Evolutionary conservation across 108 stramenopile genomes (phyloP), one percentile per base, ranked within the genome.

Genomic region (Poteriospumella lacustris): DNA sequence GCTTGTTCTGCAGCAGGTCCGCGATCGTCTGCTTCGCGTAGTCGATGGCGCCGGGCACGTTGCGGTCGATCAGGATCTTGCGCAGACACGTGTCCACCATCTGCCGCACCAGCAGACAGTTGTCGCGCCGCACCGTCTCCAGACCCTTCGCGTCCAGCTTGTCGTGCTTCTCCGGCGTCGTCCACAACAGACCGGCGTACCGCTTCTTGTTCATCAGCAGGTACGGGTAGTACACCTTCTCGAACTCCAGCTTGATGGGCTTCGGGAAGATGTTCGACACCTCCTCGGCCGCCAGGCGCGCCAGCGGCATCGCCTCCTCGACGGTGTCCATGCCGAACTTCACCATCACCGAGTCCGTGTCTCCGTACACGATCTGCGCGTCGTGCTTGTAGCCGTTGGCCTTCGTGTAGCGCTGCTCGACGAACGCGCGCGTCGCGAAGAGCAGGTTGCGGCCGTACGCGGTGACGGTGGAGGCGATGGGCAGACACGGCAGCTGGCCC

Each of bases 121-220:
- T 99, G 84, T 99, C 98, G 62, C 98, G 95, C 44, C 98, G 93
- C 42, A 99, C 98, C 24, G 96, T 97, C 84, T 97, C 98, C 5
- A 99, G 87, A 41, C 98, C 98, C 82, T 99, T 99, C 43, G 91
- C 89, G 87, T 99, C 98, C 94, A 99, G 92, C 83, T 99, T 96
- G 84, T 99, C 98, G 79, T 91, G 93, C 80, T 97, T 97, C 9
- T 97, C 96, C 0, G 86, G 76, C 59, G 88, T 80, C 12, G 96
- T 99, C 94, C 95, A 99, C 89, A 96, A 90, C 38, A 99, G 85
- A 15, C 98, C 98, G 43, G 98, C 98, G 80, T 99, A 99, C 15
- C 96, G 90, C 88, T 99, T 99, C 88, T 99, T 99, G 87, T 97
- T 97, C 92, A 95, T 93, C 58, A 98, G 91, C 80, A 98, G 89